These are phyloP conservation scores for Vitis hybrid DNA, from an alignment of 177 flowering plant genomes.

Conservation along the genomic window DNA sequence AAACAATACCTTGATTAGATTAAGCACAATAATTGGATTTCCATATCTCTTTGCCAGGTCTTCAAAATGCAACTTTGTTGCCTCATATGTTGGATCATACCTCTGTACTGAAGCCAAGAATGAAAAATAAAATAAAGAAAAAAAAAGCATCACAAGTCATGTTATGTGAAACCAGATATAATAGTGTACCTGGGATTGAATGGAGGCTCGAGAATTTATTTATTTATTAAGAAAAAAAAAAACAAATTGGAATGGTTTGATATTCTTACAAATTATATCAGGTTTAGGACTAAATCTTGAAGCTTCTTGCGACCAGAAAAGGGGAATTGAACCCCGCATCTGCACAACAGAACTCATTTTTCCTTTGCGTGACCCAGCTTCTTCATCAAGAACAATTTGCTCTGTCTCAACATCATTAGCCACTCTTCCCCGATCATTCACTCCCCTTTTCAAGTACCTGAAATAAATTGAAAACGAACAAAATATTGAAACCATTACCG, in stretches of 20 bases:
- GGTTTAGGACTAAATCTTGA: slow-evolving; percentile 97
- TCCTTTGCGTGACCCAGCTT: slow-evolving; percentile 85
- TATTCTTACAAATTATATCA: slow-evolving; percentile 81
- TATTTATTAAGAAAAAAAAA: background rate
- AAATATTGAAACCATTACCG: background rate
- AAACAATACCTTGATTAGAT: slow-evolving; percentile 77
- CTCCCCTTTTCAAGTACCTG: slow-evolving; percentile 95
- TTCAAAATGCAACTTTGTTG: slow-evolving; percentile 93
- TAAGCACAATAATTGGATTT: slow-evolving; percentile 93
- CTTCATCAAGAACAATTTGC: slow-evolving; percentile 93
- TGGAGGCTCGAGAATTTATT: background rate
- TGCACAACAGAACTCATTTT: slow-evolving; percentile 97
- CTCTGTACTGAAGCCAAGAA: slow-evolving; percentile 73
- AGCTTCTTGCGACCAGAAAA: slow-evolving; percentile 99
- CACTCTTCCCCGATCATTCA: slow-evolving; percentile 94
- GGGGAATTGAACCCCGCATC: slow-evolving; percentile 98
- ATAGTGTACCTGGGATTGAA: background rate
- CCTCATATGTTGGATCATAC: slow-evolving; percentile 95
- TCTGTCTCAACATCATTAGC: slow-evolving; percentile 99
- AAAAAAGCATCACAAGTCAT: background rate
- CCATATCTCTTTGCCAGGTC: slow-evolving; percentile 92
- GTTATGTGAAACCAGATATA: background rate
- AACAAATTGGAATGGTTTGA: background rate
- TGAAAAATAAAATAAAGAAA: background rate
- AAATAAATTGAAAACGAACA: slow-evolving; percentile 14